These are phyloP conservation scores for Plectosphaerella plurivora DNA, from an alignment of 2,329 filamentous ascomycete species.

Conservation along the genomic window DNA sequence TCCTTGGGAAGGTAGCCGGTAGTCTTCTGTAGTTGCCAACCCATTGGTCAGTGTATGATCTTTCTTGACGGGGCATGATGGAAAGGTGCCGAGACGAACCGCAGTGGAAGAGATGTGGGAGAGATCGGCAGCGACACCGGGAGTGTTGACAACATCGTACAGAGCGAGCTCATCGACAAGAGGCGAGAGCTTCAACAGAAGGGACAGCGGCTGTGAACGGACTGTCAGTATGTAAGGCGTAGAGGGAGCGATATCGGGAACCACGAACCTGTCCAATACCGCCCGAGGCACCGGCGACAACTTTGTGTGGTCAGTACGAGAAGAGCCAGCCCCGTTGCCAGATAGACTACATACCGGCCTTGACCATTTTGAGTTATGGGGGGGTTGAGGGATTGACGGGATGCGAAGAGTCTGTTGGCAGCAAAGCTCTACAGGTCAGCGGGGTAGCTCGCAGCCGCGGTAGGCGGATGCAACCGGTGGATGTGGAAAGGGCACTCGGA, in stretches of 20 bases:
- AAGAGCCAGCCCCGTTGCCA: background rate
- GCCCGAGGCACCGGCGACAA: conserved; percentile 93
- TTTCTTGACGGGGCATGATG: background rate
- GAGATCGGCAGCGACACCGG: conserved; percentile 91
- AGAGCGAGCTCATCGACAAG: conserved; percentile 89
- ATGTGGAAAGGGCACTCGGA: too few relatives aligned
- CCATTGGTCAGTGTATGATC: background rate
- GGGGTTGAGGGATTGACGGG: conserved; percentile 11
- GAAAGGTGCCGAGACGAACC: conserved; percentile 30
- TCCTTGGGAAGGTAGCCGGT: conserved; percentile 84
- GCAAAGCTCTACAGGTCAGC: conserved; percentile 9
- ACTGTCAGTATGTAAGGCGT: conserved; percentile 1
- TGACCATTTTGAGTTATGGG: conserved; percentile 50
- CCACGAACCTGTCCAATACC: conserved; percentile 89
- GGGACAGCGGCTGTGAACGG: conserved; percentile 73
- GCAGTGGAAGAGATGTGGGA: conserved; percentile 94
- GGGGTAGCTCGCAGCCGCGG: conserved; percentile 6
- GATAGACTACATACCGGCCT: conserved; percentile 48
- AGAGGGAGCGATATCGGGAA: conserved; percentile 1
- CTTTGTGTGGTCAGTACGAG: conserved; percentile 25
- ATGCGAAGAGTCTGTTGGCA: background rate
- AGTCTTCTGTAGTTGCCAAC: conserved; percentile 57
- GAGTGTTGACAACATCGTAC: conserved; percentile 99
- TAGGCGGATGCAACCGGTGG: too few relatives aligned
- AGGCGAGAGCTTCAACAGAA: conserved; percentile 88